Evolutionary conservation across 2,329 filamentous ascomycete species (phyloP).

Genomic region (Beauveria sp.): DNA sequence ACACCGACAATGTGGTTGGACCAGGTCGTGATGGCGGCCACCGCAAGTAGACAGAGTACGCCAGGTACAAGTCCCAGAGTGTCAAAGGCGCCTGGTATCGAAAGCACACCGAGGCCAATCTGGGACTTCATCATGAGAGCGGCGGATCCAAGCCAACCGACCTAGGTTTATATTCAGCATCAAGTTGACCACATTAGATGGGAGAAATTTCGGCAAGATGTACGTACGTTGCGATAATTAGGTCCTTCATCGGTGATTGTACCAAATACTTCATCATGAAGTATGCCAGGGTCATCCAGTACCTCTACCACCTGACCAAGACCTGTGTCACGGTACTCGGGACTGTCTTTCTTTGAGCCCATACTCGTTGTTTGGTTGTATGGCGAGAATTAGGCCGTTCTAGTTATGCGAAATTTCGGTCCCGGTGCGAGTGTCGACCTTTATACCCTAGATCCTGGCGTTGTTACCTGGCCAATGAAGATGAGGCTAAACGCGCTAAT

Average conservation of each 20-base stretch:
- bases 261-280: background rate
- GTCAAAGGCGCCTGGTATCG: background rate
- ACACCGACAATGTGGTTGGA: constrained; percentile 39
- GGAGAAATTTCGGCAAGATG: background rate
- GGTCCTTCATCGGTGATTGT: background rate
- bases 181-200: background rate
- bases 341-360: no score
- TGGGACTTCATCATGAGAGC: background rate
- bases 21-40: constrained; percentile 39
- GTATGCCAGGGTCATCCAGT: no score
- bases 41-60: constrained; percentile 32
- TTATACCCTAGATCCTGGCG: no score
- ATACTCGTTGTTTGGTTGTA: no score
- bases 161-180: background rate
- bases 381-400: no score
- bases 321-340: no score
- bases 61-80: constrained; percentile 29
- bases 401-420: no score
- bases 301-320: no score
- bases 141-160: background rate
- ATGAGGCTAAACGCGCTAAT: no score
- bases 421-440: no score
- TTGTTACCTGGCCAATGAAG: no score
- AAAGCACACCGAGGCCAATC: background rate
- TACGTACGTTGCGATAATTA: background rate